Conservation (phyloP, 345 rosid species). For the Salix exigua region DNA sequence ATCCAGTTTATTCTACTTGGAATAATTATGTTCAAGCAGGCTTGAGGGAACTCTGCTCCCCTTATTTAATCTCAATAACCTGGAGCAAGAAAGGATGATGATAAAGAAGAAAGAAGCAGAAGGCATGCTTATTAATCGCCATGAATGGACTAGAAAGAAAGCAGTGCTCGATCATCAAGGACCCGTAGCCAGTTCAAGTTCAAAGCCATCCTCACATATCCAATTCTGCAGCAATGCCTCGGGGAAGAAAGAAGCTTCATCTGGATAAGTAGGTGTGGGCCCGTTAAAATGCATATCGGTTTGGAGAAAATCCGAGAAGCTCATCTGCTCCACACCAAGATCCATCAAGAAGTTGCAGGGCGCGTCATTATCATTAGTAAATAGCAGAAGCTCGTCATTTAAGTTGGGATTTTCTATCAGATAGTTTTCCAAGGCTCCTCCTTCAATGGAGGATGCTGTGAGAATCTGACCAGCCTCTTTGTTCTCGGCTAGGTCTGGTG, state of each 20-base stretch:
- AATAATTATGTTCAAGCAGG: no score
- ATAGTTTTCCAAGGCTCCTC: neutral
- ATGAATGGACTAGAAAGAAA: no score
- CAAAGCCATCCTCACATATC: neutral
- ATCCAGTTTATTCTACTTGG: no score
- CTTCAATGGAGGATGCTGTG: neutral
- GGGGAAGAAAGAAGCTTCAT: conserved; percentile 8
- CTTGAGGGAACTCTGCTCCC: no score
- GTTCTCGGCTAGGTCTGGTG: no score
- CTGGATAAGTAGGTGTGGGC: neutral
- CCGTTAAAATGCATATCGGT: neutral
- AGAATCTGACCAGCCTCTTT: neutral
- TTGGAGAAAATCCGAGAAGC: neutral
- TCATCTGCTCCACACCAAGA: neutral
- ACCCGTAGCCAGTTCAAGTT: neutral
- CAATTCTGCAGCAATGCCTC: conserved; percentile 23
- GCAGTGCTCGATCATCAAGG: no score
- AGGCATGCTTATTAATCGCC: no score
- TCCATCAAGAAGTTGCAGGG: neutral
- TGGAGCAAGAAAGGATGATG: no score
- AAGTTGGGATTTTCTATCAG: neutral
- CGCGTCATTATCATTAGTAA: neutral
- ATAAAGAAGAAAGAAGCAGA: no score
- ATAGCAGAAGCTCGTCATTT: neutral
- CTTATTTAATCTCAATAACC: no score